These are phyloP conservation scores for Rhododendron molle DNA, from an alignment of 148 eudicot genomes.

Conservation along the genomic window DNA sequence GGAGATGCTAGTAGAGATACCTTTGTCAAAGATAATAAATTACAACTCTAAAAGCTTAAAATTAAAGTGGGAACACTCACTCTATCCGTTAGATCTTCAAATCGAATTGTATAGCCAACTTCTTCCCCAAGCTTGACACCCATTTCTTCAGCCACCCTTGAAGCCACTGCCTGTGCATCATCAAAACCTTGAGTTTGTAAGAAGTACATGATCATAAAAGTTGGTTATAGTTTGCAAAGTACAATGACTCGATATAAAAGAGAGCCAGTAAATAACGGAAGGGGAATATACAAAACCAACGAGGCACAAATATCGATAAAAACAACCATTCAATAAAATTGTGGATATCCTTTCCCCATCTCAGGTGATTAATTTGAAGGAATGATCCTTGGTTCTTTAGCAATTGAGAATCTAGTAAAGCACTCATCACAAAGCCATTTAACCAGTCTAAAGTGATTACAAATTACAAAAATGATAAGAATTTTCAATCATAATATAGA, in stretches of 20 bases:
- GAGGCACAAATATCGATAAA: neutral
- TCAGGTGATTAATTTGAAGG: neutral
- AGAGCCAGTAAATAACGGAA: neutral
- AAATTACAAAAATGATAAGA: neutral
- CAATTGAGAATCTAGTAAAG: conserved; percentile 3
- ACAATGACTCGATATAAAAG: neutral
- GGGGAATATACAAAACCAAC: neutral
- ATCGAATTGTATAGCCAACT: conserved; percentile 97
- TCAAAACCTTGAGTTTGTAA: conserved; percentile 14
- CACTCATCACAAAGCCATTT: neutral
- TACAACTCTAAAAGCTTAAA: neutral
- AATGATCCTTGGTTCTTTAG: neutral
- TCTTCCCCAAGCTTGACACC: conserved; percentile 96
- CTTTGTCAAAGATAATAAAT: neutral
- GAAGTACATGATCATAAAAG: neutral
- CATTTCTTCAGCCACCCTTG: conserved; percentile 97
- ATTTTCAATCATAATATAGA: neutral
- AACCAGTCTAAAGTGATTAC: neutral
- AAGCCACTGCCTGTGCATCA: conserved; percentile 67
- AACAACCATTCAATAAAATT: neutral
- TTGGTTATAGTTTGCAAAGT: neutral
- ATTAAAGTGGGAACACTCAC: conserved; percentile 34
- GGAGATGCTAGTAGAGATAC: conserved; percentile 6
- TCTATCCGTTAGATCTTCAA: conserved; percentile 75
- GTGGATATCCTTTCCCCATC: neutral